A percentile compares a stretch with the other conserved stretches of the same genome.
Evolutionary conservation across 1,139 yeast species (phyloP).

Genomic region (Zygosaccharomyces sapae): DNA sequence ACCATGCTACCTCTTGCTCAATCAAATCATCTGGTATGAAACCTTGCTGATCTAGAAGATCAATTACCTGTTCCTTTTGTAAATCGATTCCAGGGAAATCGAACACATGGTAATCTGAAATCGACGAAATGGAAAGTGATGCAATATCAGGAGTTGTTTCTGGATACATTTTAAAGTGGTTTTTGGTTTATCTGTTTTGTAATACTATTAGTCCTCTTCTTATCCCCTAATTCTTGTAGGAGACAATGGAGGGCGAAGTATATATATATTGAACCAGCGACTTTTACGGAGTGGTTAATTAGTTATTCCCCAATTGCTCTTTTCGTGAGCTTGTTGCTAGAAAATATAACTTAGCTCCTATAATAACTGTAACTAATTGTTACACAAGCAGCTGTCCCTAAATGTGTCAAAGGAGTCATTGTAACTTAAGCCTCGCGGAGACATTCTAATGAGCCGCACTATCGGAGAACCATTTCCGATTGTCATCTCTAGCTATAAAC

Average conservation of each 20-base stretch:
- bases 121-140: constrained; percentile 39
- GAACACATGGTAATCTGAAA: constrained; percentile 64
- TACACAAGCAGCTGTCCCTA: background rate
- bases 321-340: background rate
- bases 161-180: constrained; percentile 20
- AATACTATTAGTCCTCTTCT: no score
- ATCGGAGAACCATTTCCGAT: background rate
- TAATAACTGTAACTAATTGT: background rate
- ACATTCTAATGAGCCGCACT: background rate
- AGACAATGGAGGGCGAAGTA: no score
- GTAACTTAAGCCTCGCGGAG: background rate
- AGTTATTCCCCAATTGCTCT: background rate
- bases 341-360: no score
- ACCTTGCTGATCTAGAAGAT: constrained; percentile 74
- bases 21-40: constrained; percentile 84
- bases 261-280: no score
- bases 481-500: background rate
- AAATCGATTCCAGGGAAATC: constrained; percentile 77
- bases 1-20: constrained; percentile 86
- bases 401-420: constrained; percentile 4
- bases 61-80: constrained; percentile 80
- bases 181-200: constrained; percentile 9
- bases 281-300: no score
- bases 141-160: constrained; percentile 37
- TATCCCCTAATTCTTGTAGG: no score